These are phyloP conservation scores for Cladorrhinum sp. DNA, from an alignment of 2,329 filamentous ascomycete genomes.

Conservation along the genomic window DNA sequence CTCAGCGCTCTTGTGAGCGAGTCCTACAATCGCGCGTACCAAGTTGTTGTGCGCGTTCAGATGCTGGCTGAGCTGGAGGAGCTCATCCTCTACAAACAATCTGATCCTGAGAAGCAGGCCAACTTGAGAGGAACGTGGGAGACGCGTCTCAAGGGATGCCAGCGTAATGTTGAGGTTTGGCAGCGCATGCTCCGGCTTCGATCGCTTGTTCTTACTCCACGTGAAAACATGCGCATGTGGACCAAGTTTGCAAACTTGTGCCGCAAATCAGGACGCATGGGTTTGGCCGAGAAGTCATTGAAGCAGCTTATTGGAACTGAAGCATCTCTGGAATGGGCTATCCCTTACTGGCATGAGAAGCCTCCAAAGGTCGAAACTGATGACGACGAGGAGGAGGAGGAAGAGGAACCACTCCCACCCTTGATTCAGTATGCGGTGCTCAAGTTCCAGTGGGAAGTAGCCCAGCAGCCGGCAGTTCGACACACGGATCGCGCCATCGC, in stretches of 20 bases:
- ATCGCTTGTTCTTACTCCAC: constrained; percentile 84
- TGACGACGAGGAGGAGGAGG: constrained; percentile 33
- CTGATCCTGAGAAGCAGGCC: constrained; percentile 81
- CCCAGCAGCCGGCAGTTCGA: constrained; percentile 54
- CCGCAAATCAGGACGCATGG: constrained; percentile 91
- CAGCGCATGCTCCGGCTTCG: constrained; percentile 95
- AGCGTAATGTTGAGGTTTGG: constrained; percentile 97
- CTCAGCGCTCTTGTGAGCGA: constrained; percentile 95
- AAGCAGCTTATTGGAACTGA: constrained; percentile 82
- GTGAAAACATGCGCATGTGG: constrained; percentile 98
- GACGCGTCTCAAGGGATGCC: constrained; percentile 87
- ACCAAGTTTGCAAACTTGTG: constrained; percentile 99
- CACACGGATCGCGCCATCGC: constrained; percentile 41
- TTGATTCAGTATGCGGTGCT: constrained; percentile 94
- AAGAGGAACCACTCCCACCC: constrained; percentile 54
- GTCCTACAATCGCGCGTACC: constrained; percentile 95
- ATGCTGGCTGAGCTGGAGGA: constrained; percentile 99
- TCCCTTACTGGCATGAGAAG: constrained; percentile 57
- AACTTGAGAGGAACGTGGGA: constrained; percentile 96
- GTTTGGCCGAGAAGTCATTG: constrained; percentile 90
- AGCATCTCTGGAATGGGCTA: constrained; percentile 56
- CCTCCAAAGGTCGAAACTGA: constrained; percentile 29
- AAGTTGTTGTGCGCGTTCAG: constrained; percentile 96
- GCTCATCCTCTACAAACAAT: constrained; percentile 96
- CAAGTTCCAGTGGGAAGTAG: constrained; percentile 93